Conservation (phyloP, 371 early-diverging fungal species). For the Mucor racemosus region DNA sequence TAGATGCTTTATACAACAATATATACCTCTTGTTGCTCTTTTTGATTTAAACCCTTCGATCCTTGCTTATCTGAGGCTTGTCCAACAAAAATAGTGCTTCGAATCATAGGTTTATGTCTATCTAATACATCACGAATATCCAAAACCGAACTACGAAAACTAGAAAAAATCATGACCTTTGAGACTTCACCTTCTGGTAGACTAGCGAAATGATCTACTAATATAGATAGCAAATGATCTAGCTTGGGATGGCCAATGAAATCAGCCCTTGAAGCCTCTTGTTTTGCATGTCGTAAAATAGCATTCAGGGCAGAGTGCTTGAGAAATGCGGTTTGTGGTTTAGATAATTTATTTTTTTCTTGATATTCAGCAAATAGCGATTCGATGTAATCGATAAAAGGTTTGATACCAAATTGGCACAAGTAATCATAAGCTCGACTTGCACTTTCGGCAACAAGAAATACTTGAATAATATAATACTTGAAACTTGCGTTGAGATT, state of each 20-base stretch:
- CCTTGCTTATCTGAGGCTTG: slow-evolving; percentile 69
- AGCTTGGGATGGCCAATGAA: slow-evolving; percentile 88
- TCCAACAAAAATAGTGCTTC: slow-evolving; percentile 83
- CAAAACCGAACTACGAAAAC: slow-evolving; percentile 85
- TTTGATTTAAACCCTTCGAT: slow-evolving; percentile 77
- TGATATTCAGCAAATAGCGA: slow-evolving; percentile 29
- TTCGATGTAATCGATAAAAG: slow-evolving; percentile 58
- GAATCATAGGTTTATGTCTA: slow-evolving; percentile 70
- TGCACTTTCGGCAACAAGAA: slow-evolving; percentile 45
- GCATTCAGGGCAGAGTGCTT: slow-evolving; percentile 6
- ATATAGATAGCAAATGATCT: slow-evolving; percentile 62
- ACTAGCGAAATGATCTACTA: slow-evolving; percentile 70
- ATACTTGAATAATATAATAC: slow-evolving; percentile 42
- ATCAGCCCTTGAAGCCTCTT: slow-evolving; percentile 30
- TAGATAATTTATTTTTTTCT: background rate
- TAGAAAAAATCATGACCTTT: slow-evolving; percentile 88
- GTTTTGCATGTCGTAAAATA: slow-evolving; percentile 2
- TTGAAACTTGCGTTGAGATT: slow-evolving; percentile 34
- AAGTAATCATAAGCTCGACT: slow-evolving; percentile 61
- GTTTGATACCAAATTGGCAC: slow-evolving; percentile 64
- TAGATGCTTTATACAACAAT: background rate
- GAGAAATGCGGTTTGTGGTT: background rate
- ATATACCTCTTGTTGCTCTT: slow-evolving; percentile 79
- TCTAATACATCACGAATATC: slow-evolving; percentile 76
- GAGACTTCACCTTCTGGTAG: slow-evolving; percentile 44